Evolutionary conservation across 169 alveolate species (phyloP), one percentile per base, ranked within the genome.

Genomic region (Eimeria brunetti): DNA sequence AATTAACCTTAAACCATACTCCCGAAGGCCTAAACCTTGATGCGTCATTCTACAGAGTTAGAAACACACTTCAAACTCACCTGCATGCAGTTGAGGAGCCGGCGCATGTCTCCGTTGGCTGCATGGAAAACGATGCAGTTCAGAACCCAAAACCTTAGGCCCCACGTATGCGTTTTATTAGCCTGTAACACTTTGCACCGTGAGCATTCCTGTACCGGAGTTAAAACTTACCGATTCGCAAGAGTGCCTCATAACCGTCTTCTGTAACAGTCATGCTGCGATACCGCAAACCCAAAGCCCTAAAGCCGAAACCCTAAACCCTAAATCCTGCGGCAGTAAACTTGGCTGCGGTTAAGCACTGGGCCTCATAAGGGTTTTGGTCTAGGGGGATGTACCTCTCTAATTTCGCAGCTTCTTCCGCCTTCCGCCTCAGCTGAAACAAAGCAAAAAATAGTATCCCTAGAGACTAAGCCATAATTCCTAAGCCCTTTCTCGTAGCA

Each of bases 21-120:
- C 60, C 62, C 30, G 27, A 41, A 41, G 24, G 62, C 30, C 24
- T 46, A n/a, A 41, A 41, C 38, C 60, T 18, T 75, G 60, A 12
- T 38, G 51, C 33, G 27, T 53, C 89, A 51, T 24, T 81, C 51
- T n/a, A 27, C 16, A 46, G 7, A 51, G 53, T 6, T 51, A 24
- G 11, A 30, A 7, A 11, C 71, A 18, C 53, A 53, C n/a, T 11
- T 38, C n/a, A 53, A 58, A 56, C 78, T 73, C 91, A 88, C 96
- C 95, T 99, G 99, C 80, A 99, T 96, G 92, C 99, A 98, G 97
- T 99, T 99, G 86, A 99, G 97, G 44, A 99, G 99, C 95, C 99
- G 98, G 64, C 99, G 98, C 99, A 99, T 99, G 97, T 99, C 99
- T 41, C 99, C 99, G 91, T 41, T 98, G 81, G 99, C 99, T 33